phyloP scores from a whole-genome alignment of 805 yeast genomes.

The Candida oleophila region DNA sequence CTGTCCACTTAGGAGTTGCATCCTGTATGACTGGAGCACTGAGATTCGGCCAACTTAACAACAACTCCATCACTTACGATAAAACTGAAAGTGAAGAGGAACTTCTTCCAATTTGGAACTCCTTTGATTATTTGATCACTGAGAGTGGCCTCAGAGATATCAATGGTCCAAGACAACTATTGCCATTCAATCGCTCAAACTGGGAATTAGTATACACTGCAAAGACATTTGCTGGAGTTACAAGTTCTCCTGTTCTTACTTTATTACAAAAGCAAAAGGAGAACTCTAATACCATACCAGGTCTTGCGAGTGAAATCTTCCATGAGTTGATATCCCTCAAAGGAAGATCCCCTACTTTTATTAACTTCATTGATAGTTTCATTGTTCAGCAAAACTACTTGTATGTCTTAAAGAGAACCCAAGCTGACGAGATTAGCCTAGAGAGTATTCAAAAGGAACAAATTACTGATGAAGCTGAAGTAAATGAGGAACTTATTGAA shows the following conservation, averaged over 20 bases:
- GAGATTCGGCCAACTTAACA: slow-evolving; percentile 64
- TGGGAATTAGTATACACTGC: slow-evolving; percentile 24
- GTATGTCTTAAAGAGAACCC: slow-evolving; percentile 27
- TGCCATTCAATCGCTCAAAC: slow-evolving; percentile 5
- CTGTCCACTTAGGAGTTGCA: slow-evolving; percentile 74
- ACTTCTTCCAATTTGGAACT: slow-evolving; percentile 31
- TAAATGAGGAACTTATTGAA: slow-evolving; percentile 6
- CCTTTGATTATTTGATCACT: slow-evolving; percentile 29
- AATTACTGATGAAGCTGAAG: slow-evolving; percentile 5
- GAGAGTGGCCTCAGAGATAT: slow-evolving; percentile 16
- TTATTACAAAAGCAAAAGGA: slow-evolving; percentile 7
- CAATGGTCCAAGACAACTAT: neutral
- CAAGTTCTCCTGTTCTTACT: slow-evolving; percentile 16
- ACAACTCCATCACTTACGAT: slow-evolving; percentile 51
- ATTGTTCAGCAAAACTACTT: slow-evolving; percentile 22
- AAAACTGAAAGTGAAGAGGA: slow-evolving; percentile 59
- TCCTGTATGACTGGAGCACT: slow-evolving; percentile 89
- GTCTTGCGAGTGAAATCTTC: slow-evolving; percentile 7
- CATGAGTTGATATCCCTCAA: slow-evolving; percentile 10
- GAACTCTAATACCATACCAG: slow-evolving; percentile 6
- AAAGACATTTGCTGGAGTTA: slow-evolving; percentile 18
- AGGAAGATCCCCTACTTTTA: slow-evolving; percentile 7
- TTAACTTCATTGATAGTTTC: slow-evolving; percentile 16
- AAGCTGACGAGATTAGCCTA: slow-evolving; percentile 8
- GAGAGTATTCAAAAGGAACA: neutral